Evolutionary conservation across 2,329 filamentous ascomycete species (phyloP).

Genomic region (Cryphonectria parasitica): DNA sequence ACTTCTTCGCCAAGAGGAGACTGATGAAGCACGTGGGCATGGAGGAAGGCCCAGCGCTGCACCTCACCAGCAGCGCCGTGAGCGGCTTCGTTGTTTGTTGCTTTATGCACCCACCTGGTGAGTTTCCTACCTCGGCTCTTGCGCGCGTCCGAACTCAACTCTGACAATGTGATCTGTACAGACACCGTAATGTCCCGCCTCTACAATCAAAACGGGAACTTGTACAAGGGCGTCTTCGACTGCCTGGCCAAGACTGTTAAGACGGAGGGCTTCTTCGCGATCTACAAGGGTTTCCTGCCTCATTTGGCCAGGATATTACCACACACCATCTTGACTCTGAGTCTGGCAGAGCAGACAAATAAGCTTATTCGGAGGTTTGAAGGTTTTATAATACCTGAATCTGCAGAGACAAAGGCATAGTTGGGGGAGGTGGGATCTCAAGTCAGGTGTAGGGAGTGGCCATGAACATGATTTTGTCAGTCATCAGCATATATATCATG

Average conservation of each 20-base stretch:
- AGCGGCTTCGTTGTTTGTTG: constrained; percentile 97
- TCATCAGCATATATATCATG: constrained; percentile 21
- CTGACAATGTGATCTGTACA: constrained; percentile 35
- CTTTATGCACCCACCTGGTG: constrained; percentile 95
- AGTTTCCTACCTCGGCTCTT: constrained; percentile 35
- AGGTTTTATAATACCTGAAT: constrained; percentile 29
- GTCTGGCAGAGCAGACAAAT: constrained; percentile 94
- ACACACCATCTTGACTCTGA: constrained; percentile 92
- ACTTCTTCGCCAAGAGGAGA: constrained; percentile 94
- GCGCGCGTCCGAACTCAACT: background rate
- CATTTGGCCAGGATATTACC: constrained; percentile 93
- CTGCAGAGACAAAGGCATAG: constrained; percentile 22
- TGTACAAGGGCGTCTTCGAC: constrained; percentile 93
- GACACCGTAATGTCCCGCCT: constrained; percentile 98
- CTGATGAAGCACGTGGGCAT: constrained; percentile 82
- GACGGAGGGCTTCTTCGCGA: constrained; percentile 87
- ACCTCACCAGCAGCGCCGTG: constrained; percentile 83
- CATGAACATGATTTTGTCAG: background rate
- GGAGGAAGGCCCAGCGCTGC: constrained; percentile 86
- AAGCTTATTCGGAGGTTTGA: constrained; percentile 86
- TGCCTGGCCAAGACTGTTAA: constrained; percentile 88
- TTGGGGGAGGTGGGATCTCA: background rate
- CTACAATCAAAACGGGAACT: constrained; percentile 97
- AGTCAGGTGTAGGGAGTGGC: background rate
- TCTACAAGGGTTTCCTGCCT: constrained; percentile 97